phyloP scores from a whole-genome alignment of 2,329 filamentous ascomycete species.

The Geoglossum cookeanum region DNA sequence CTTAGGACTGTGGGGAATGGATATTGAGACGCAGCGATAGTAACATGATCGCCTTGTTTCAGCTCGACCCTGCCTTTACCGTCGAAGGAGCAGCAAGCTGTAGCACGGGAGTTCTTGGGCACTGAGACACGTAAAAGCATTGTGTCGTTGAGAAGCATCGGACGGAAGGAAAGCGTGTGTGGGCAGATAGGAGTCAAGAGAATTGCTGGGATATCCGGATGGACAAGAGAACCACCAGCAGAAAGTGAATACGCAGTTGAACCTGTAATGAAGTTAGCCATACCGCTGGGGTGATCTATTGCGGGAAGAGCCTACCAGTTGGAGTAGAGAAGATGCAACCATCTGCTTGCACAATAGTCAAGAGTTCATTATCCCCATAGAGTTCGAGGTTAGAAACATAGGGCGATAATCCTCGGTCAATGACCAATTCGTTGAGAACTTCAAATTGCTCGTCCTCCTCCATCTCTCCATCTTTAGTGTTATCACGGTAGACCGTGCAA shows the following conservation, averaged over 20 bases:
- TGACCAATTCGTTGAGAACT: slow-evolving; percentile 94
- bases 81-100: slow-evolving; percentile 92
- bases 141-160: slow-evolving; percentile 93
- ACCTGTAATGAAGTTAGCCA: slow-evolving; percentile 22
- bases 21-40: slow-evolving; percentile 87
- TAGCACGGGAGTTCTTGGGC: slow-evolving; percentile 67
- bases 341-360: slow-evolving; percentile 91
- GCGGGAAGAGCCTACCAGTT: slow-evolving; percentile 37
- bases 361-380: slow-evolving; percentile 83
- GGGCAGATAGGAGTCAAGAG: slow-evolving; percentile 94
- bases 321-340: slow-evolving; percentile 96
- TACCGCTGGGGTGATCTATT: neutral
- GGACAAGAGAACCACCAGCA: slow-evolving; percentile 84
- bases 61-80: slow-evolving; percentile 92
- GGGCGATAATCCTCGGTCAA: slow-evolving; percentile 87
- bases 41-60: slow-evolving; percentile 83
- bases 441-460: slow-evolving; percentile 93
- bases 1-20: slow-evolving; percentile 93
- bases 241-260: slow-evolving; percentile 93
- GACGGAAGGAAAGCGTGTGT: slow-evolving; percentile 88
- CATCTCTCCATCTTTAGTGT: slow-evolving; percentile 33
- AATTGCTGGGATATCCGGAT: slow-evolving; percentile 92
- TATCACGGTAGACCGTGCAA: slow-evolving; percentile 79
- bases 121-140: slow-evolving; percentile 81
- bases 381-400: slow-evolving; percentile 95